A percentile compares a stretch with the other conserved stretches of the same genome.
These are phyloP conservation scores for Castanea mollissima DNA, from an alignment of 306 rosid species.

Conservation along the genomic window DNA sequence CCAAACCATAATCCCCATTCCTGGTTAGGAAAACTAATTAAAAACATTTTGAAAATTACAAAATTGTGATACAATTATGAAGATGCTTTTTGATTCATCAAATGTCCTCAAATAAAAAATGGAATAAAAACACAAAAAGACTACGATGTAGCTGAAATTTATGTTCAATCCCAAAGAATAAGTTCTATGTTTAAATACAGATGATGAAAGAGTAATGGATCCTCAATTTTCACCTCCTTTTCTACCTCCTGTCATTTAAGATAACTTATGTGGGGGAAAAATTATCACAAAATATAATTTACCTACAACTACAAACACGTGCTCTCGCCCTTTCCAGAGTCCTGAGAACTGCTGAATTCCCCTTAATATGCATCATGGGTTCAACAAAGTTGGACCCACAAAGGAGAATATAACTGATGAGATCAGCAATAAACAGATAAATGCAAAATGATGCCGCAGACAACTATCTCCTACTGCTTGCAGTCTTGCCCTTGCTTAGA, in stretches of 20 bases:
- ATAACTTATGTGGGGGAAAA: conserved; percentile 6
- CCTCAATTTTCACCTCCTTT: conserved; percentile 7
- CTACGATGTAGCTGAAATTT: not conserved
- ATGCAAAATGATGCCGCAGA: conserved; percentile 2
- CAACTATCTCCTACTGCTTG: conserved; percentile 44
- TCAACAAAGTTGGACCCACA: conserved; percentile 28
- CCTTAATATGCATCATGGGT: conserved; percentile 19
- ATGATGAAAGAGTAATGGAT: not conserved
- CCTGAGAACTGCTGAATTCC: conserved; percentile 15
- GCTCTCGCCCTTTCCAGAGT: not conserved
- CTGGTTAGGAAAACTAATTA: not conserved
- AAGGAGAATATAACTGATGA: not conserved
- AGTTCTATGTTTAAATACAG: not conserved
- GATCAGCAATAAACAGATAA: not conserved
- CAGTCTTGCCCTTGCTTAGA: conserved; percentile 86
- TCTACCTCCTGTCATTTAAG: conserved; percentile 11
- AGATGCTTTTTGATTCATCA: not conserved
- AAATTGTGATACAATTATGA: not conserved
- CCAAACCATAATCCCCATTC: not conserved
- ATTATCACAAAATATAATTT: conserved; percentile 9
- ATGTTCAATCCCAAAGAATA: conserved; percentile 25
- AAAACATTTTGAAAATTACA: not conserved
- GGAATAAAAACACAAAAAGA: not conserved
- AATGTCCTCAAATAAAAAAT: not conserved
- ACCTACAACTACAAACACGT: conserved; percentile 20